These are phyloP conservation scores for Botryotinia convoluta DNA, from an alignment of 2,329 filamentous ascomycete genomes.

Conservation along the genomic window DNA sequence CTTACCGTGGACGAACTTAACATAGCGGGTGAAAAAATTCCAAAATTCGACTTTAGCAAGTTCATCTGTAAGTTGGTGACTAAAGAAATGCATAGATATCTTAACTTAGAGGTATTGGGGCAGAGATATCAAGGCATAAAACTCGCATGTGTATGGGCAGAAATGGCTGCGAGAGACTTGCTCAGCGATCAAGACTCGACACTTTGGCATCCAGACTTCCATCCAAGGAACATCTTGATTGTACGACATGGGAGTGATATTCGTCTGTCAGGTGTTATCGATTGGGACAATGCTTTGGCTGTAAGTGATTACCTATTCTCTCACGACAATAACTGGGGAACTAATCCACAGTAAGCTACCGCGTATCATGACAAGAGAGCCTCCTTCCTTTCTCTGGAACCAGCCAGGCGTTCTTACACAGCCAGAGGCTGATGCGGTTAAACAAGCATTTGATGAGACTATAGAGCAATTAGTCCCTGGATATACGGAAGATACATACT, in stretches of 20 bases:
- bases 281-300: neutral
- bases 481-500: neutral
- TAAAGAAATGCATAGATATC: rapidly evolving
- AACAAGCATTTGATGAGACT: neutral
- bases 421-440: neutral
- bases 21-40: neutral
- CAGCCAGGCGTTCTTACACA: neutral
- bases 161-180: rapidly evolving
- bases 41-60: rapidly evolving
- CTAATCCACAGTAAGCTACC: neutral
- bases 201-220: constrained; percentile 8
- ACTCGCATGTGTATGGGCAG: neutral
- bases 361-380: constrained; percentile 1
- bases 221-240: neutral
- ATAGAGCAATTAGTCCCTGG: neutral
- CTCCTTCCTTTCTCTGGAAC: neutral
- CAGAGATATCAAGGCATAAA: neutral
- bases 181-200: neutral
- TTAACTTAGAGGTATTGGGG: neutral
- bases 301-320: neutral
- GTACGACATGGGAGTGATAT: no score
- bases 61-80: neutral
- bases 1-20: neutral
- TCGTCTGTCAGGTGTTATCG: neutral
- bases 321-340: neutral